These are phyloP conservation scores for Dioscorea alata DNA, from an alignment of 106 monocot genomes.

Conservation along the genomic window DNA sequence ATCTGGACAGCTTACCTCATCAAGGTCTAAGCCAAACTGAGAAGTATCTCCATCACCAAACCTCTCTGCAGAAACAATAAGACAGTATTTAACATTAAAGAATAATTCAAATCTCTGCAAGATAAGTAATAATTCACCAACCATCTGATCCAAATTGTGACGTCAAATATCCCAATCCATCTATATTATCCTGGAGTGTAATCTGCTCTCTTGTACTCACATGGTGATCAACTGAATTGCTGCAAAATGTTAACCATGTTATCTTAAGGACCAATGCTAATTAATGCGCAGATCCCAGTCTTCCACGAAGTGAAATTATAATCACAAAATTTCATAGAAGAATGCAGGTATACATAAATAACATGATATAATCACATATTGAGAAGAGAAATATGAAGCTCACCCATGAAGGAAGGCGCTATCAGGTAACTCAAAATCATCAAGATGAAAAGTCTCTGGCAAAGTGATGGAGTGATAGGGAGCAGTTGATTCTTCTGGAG, in stretches of 20 bases:
- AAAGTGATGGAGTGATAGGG: slow-evolving; percentile 99
- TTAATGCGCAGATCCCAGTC: too few relatives aligned
- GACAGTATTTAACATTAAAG: not conserved
- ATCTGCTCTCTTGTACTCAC: slow-evolving; percentile 97
- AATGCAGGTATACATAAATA: too few relatives aligned
- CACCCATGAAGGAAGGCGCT: slow-evolving; percentile 49
- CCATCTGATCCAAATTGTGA: slow-evolving; percentile 93
- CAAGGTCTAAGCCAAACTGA: slow-evolving; percentile 86
- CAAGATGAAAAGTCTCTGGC: slow-evolving; percentile 99
- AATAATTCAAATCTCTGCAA: not conserved
- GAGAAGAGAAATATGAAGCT: slow-evolving; percentile 12
- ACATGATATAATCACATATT: too few relatives aligned
- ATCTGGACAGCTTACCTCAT: slow-evolving; percentile 57
- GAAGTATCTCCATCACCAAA: slow-evolving; percentile 99
- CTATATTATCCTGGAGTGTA: slow-evolving; percentile 85
- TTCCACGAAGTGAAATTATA: too few relatives aligned
- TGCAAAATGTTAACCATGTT: slow-evolving; percentile 20
- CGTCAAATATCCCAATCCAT: slow-evolving; percentile 53
- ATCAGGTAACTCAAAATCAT: slow-evolving; percentile 98
- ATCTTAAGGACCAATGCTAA: not conserved
- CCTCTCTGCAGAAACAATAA: slow-evolving; percentile 52
- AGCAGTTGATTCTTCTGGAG: slow-evolving; percentile 99
- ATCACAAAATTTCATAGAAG: too few relatives aligned
- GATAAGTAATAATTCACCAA: slow-evolving; percentile 15
- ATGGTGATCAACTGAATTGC: slow-evolving; percentile 93